Base-by-base conservation (phyloP, 2,329 filamentous ascomycete genomes). In the Fusarium xyrophilum region DNA sequence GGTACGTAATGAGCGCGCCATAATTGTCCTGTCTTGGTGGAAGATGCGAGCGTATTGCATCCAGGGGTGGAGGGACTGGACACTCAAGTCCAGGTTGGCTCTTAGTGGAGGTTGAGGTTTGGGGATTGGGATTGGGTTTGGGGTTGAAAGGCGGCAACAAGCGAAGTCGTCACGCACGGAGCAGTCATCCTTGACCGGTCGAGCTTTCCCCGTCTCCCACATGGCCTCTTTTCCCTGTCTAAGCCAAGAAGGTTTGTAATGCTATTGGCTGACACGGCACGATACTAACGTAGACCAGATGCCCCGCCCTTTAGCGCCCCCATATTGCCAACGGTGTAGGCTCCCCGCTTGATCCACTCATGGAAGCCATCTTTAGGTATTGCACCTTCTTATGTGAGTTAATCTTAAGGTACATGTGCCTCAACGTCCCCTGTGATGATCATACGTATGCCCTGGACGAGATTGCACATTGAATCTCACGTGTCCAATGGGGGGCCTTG, bases 161-260 rank as follows among this genome's bases (percentile, higher is more conserved):
- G 71, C 71, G 65, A 73, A 67, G 58, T 64, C 64, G 69, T 72
- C 67, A 71, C 59, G 71, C 67, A 72, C 40, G 50, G 57, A 51
- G 57, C 55, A 40, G 32, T 47, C 25, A 48, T 55, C 55, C 64
- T 60, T 74, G 72, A 74, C 72, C 72, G 68, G 72, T 72, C 66
- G 50, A 60, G 68, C 52, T 55, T 66, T 17, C 23, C 44, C 60
- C 30, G 32, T 50, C 40, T 54, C 55, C 60, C 63, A 57, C 63
- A 66, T 72, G 57, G 62, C 35, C 40, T 60, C 58, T 47, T 64
- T 64, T 46, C 69, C 54, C 33, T 60, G 36, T 48, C 61, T 63
- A 28, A 30, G 32, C 36, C 46, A 54, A 52, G 27, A 30, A 36
- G 17, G 27, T 14, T 36, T 53, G n/a, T 46, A 46, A 58, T 54